Evolutionary conservation across 495 filamentous ascomycete species (phyloP).

Genomic region (Penicillium egyptiacum): DNA sequence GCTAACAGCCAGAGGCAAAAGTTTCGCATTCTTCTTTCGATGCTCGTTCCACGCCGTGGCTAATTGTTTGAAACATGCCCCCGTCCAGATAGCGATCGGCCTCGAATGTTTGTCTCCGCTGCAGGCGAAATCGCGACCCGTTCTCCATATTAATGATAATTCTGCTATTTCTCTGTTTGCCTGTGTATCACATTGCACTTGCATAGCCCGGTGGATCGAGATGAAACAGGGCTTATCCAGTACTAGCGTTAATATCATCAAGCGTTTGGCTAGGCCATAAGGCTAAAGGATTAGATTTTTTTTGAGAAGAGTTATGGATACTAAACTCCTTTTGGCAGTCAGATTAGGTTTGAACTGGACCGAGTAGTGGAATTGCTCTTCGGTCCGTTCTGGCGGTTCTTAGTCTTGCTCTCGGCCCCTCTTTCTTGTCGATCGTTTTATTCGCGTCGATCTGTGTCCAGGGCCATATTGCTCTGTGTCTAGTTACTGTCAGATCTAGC

Average conservation of each 20-base stretch:
- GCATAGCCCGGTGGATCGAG: constrained; percentile 9
- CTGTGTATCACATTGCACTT: constrained; percentile 14
- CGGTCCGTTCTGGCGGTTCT: background rate
- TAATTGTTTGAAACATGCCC: constrained; percentile 11
- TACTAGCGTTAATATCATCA: background rate
- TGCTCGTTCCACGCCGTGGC: constrained; percentile 14
- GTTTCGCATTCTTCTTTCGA: constrained; percentile 10
- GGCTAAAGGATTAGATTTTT: constrained; percentile 1
- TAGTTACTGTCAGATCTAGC: constrained; percentile 17
- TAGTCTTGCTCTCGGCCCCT: background rate
- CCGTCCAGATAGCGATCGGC: constrained; percentile 12
- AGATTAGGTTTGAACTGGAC: constrained; percentile 3
- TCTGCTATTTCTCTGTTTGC: background rate
- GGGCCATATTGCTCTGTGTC: background rate
- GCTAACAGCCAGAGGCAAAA: constrained; percentile 4
- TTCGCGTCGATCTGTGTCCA: constrained; percentile 17
- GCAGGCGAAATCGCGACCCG: background rate
- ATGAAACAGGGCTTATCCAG: constrained; percentile 2
- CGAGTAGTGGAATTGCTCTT: background rate
- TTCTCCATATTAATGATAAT: background rate
- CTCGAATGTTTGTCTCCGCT: constrained; percentile 10
- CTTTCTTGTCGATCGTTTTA: constrained; percentile 17
- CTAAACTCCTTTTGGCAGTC: background rate
- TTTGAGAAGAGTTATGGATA: background rate
- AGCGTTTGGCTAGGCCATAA: constrained; percentile 14